Conservation (phyloP, 2,329 filamentous ascomycete genomes). For the Apiospora kogelbergensis region DNA sequence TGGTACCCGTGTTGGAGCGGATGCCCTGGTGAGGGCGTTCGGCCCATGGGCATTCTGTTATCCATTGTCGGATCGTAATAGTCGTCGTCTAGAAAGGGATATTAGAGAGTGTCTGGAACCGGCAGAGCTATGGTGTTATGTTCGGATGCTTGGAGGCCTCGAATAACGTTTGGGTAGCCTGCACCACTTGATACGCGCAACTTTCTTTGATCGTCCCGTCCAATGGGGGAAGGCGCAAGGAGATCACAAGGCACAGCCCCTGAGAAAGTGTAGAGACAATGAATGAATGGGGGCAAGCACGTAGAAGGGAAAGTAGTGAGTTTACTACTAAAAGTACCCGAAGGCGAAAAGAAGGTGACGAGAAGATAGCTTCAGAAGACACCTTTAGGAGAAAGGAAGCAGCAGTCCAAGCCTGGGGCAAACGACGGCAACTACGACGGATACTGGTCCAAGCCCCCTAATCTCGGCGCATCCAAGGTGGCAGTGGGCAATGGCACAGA, state of each 20-base stretch:
- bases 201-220: background rate
- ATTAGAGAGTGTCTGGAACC: slow-evolving; percentile 8
- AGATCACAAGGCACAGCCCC: slow-evolving; percentile 10
- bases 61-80: slow-evolving; percentile 63
- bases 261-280: slow-evolving; percentile 2
- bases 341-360: background rate
- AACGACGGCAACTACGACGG: background rate
- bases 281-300: background rate
- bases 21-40: slow-evolving; percentile 75
- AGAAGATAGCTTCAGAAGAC: background rate
- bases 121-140: slow-evolving; percentile 1
- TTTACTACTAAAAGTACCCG: background rate
- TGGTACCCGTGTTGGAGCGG: slow-evolving; percentile 76
- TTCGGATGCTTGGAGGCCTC: background rate
- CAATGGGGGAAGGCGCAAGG: background rate
- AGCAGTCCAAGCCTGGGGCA: background rate
- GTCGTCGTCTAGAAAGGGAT: slow-evolving; percentile 50
- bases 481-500: background rate
- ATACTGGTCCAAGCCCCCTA: background rate
- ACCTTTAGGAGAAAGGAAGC: background rate
- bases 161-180: slow-evolving; percentile 1
- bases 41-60: slow-evolving; percentile 42
- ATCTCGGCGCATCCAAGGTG: background rate
- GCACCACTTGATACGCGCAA: slow-evolving; percentile 5
- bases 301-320: background rate